phyloP scores from a whole-genome alignment of 768 basidiomycete genomes.

The Clitopilus hobsonii region DNA sequence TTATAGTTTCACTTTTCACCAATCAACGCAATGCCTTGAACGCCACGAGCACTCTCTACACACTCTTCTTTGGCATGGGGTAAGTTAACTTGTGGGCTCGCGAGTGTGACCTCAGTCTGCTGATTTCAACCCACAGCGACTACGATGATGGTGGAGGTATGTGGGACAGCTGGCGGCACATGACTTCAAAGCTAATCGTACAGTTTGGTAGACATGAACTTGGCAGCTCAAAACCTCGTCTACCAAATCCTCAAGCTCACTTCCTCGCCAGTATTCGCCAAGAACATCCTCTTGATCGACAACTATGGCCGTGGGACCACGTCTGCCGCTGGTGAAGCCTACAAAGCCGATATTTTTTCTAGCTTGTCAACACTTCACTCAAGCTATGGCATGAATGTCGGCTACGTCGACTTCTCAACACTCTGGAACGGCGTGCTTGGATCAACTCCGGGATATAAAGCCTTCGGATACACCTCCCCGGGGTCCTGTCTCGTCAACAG shows the following conservation, averaged over 20 bases:
- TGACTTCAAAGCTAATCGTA: slow-evolving; percentile 14
- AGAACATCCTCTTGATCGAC: slow-evolving; percentile 46
- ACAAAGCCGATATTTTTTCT: slow-evolving; percentile 37
- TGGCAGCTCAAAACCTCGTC: slow-evolving; percentile 33
- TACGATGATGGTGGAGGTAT: slow-evolving; percentile 31
- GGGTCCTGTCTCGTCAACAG: slow-evolving; percentile 11
- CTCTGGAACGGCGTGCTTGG: slow-evolving; percentile 44
- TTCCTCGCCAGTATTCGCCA: slow-evolving; percentile 40
- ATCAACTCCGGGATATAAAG: slow-evolving; percentile 35
- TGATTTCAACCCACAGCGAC: slow-evolving; percentile 25
- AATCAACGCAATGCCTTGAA: slow-evolving; percentile 21
- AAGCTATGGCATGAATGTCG: slow-evolving; percentile 32
- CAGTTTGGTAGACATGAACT: slow-evolving; percentile 20
- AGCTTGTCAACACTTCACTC: slow-evolving; percentile 28
- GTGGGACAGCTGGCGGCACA: slow-evolving; percentile 16
- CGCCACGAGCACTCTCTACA: slow-evolving; percentile 41
- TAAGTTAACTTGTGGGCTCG: slow-evolving; percentile 17
- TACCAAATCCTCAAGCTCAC: slow-evolving; percentile 35
- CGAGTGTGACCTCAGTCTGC: not conserved
- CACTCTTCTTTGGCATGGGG: slow-evolving; percentile 52
- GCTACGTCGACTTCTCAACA: slow-evolving; percentile 38
- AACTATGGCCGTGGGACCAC: slow-evolving; percentile 43
- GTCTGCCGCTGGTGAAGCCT: slow-evolving; percentile 36
- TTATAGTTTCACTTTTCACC: not conserved
- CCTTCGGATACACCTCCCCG: slow-evolving; percentile 44